Base-by-base conservation (phyloP, 176 grass and related monocot species). In the Microstegium vimineum region DNA sequence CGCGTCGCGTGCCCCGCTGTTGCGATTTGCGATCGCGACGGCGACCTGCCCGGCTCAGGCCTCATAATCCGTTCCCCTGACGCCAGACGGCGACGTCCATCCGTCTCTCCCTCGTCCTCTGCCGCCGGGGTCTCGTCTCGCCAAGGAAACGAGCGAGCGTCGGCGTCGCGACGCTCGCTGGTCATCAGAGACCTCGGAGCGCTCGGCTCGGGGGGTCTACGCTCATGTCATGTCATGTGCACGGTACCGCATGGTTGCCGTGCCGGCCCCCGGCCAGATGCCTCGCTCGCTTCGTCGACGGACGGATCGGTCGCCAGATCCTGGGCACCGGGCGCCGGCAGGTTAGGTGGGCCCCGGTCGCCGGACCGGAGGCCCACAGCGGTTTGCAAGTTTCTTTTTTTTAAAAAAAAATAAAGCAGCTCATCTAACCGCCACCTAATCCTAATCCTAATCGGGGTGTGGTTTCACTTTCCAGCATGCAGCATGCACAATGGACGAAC, bases 401-500 rank as follows among this genome's bases (percentile, higher is more conserved):
- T n/a, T 59, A 20, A 4, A 54, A 11, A 45, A 46, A 51, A 51
- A 20, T 20, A 2, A 47, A 51, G 26, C 16, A 71, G 77, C 27
- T 82, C 56, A 28, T 65, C 77, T n/a, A 75, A 66, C 35, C 4
- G 78, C 18, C 64, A 81, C 82, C 77, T 65, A 89, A 81, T 17
- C 49, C 2, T 49, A 49, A 51, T 51, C 49, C 33, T 33, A 33
- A 33, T 33, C 33, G 33, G 22, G 38, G 43, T 45, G 27, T n/a
- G n/a, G n/a, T 16, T n/a, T 0, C 11, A 23, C 61, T 84, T 84
- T 52, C 40, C 82, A 51, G 64, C 54, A n/a, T n/a, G n/a, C n/a
- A n/a, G n/a, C n/a, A n/a, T n/a, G n/a, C n/a, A 52, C 33, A 11
- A 54, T 46, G 62, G 62, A 66, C 11, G 57, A 13, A 11, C n/a